Evolutionary conservation across 139 green algal species (phyloP).

Genomic region (Astrephomene gubernaculifera): DNA sequence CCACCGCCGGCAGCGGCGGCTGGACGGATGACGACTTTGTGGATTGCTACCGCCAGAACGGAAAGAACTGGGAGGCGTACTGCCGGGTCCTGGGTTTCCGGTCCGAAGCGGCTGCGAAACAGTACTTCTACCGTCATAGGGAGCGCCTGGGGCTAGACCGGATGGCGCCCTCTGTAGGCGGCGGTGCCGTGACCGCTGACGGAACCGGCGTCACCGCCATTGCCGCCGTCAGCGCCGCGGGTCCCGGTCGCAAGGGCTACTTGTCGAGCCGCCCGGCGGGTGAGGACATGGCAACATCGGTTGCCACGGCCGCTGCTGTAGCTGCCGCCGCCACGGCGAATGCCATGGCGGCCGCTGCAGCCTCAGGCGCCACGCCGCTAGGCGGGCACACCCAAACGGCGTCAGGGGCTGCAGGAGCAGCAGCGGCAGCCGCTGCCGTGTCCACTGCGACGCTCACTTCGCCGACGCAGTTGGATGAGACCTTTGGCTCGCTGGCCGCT

Average conservation of each 20-base stretch:
- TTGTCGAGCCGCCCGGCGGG: too few relatives aligned
- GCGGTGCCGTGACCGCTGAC: background rate
- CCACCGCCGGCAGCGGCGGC: background rate
- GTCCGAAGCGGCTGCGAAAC: constrained; percentile 57
- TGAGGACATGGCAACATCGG: background rate
- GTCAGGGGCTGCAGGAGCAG: constrained; percentile 4
- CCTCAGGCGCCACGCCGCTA: background rate
- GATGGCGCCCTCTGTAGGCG: background rate
- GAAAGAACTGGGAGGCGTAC: constrained; percentile 65
- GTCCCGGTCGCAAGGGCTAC: background rate
- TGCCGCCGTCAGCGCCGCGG: background rate
- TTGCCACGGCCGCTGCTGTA: background rate
- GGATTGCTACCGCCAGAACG: constrained; percentile 66
- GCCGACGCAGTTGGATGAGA: too few relatives aligned
- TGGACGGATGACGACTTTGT: constrained; percentile 71
- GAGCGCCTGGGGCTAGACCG: constrained; percentile 69
- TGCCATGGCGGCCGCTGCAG: background rate
- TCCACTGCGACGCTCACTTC: too few relatives aligned
- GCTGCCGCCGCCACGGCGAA: background rate
- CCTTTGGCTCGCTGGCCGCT: too few relatives aligned
- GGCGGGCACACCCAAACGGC: background rate
- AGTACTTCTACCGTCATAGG: constrained; percentile 70
- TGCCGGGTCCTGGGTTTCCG: constrained; percentile 58
- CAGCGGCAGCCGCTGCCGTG: background rate
- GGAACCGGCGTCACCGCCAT: background rate